A percentile compares a stretch with the other conserved stretches of the same genome.
Evolutionary conservation across 2,329 filamentous ascomycete species (phyloP).

Genomic region (Cucurbitaria berberidis): DNA sequence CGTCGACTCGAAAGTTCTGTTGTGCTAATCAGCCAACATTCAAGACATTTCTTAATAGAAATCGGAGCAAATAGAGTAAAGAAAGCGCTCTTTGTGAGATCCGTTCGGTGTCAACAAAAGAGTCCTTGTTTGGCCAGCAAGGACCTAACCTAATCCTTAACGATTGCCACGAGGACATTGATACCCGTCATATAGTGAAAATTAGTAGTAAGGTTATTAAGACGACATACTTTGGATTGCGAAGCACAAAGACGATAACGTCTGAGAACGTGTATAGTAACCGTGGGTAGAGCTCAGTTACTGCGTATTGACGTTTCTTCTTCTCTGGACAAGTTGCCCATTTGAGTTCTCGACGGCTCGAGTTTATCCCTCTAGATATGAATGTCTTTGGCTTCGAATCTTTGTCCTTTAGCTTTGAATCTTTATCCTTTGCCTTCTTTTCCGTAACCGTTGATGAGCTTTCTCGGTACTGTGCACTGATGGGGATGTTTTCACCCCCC

Average conservation of each 20-base stretch:
- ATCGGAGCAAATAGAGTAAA: neutral
- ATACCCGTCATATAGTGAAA: too few relatives aligned
- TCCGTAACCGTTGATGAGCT: too few relatives aligned
- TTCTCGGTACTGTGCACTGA: too few relatives aligned
- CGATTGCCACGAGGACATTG: too few relatives aligned
- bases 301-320: slow-evolving; percentile 47
- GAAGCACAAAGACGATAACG: slow-evolving; percentile 52
- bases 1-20: slow-evolving; percentile 12
- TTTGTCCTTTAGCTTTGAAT: slow-evolving; percentile 37
- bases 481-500: slow-evolving; percentile 47
- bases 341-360: too few relatives aligned
- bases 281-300: slow-evolving; percentile 50
- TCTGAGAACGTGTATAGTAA: slow-evolving; percentile 54
- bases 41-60: too few relatives aligned
- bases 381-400: slow-evolving; percentile 47
- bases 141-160: too few relatives aligned
- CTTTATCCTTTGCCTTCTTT: slow-evolving; percentile 24
- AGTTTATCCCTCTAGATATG: slow-evolving; percentile 37
- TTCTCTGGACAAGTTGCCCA: slow-evolving; percentile 20
- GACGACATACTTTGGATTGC: slow-evolving; percentile 46
- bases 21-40: too few relatives aligned
- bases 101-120: too few relatives aligned
- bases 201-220: too few relatives aligned
- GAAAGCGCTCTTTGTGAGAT: too few relatives aligned
- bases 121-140: too few relatives aligned